Percentiles rank a stretch among this genome's conserved stretches.
phyloP scores from a whole-genome alignment of 1,284 basidiomycete species.

The Golubevia sp. region DNA sequence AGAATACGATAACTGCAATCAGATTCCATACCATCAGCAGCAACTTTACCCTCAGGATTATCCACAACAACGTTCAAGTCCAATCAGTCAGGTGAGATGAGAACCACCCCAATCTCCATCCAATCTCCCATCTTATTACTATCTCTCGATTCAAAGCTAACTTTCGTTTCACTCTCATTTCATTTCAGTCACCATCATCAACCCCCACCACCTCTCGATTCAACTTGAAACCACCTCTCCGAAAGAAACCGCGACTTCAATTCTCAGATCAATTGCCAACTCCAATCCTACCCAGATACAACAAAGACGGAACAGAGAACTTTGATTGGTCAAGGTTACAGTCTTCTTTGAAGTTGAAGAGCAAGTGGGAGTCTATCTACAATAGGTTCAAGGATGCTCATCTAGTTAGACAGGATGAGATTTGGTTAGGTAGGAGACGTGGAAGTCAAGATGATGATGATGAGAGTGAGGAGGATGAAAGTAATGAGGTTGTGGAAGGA shows the following conservation, averaged over 20 bases:
- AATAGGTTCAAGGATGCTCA: slow-evolving; percentile 53
- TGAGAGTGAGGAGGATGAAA: neutral
- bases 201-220: too few species aligned
- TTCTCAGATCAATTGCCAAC: too few species aligned
- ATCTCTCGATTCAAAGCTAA: neutral
- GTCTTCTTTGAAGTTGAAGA: slow-evolving; percentile 43
- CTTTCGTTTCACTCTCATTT: neutral
- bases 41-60: too few species aligned
- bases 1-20: neutral
- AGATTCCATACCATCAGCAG: neutral
- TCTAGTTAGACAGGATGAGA: slow-evolving; percentile 50
- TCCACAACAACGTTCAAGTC: neutral
- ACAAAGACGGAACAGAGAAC: slow-evolving; percentile 41
- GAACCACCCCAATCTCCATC: too few species aligned
- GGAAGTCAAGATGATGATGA: neutral
- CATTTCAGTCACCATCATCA: too few species aligned
- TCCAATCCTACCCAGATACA: slow-evolving; percentile 10
- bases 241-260: too few species aligned
- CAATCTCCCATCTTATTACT: neutral
- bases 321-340: slow-evolving; percentile 43
- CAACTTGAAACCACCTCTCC: too few species aligned
- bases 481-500: neutral
- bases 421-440: slow-evolving; percentile 15
- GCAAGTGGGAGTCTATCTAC: slow-evolving; percentile 52
- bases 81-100: neutral